Evolutionary conservation across 2,329 filamentous ascomycete genomes (phyloP).

Genomic region (Blumeria graminis): DNA sequence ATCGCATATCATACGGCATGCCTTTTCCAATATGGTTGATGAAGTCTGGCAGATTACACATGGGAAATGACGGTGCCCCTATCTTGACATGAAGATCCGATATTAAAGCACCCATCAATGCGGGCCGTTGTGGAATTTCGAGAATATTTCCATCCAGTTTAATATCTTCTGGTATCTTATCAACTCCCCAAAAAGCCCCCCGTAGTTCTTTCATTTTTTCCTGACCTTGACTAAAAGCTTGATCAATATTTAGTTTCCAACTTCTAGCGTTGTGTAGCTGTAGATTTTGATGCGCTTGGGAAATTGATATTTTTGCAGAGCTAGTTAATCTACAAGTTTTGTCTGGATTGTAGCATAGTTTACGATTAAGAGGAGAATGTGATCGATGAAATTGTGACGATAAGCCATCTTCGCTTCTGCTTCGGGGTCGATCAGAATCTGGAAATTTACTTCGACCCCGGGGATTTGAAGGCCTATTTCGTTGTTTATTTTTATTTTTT

Average conservation of each 20-base stretch:
- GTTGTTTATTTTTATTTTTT: constrained; percentile 26
- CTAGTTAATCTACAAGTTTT: constrained; percentile 48
- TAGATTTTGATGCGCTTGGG: constrained; percentile 53
- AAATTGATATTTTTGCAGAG: constrained; percentile 44
- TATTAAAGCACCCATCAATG: constrained; percentile 56
- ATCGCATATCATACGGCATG: constrained; percentile 78
- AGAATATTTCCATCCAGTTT: constrained; percentile 70
- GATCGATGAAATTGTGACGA: constrained; percentile 12
- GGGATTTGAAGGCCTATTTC: constrained; percentile 25
- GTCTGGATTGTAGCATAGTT: constrained; percentile 58
- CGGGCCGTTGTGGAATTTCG: constrained; percentile 62
- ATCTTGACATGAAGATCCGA: constrained; percentile 66
- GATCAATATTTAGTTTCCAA: constrained; percentile 81
- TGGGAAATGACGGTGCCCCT: constrained; percentile 80
- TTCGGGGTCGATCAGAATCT: constrained; percentile 8
- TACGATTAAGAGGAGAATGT: constrained; percentile 16
- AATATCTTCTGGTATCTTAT: constrained; percentile 57
- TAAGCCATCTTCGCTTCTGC: constrained; percentile 10
- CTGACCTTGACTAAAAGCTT: constrained; percentile 42
- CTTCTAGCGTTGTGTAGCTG: constrained; percentile 65
- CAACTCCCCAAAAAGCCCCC: constrained; percentile 56
- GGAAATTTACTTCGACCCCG: constrained; percentile 12
- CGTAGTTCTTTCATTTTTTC: constrained; percentile 58
- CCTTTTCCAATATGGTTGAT: constrained; percentile 84
- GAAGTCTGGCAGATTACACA: constrained; percentile 61